A percentile compares a stretch with the other conserved stretches of the same genome.
Evolutionary conservation across 140 eudicot genomes (phyloP).

Genomic region (Oenanthe javanica): DNA sequence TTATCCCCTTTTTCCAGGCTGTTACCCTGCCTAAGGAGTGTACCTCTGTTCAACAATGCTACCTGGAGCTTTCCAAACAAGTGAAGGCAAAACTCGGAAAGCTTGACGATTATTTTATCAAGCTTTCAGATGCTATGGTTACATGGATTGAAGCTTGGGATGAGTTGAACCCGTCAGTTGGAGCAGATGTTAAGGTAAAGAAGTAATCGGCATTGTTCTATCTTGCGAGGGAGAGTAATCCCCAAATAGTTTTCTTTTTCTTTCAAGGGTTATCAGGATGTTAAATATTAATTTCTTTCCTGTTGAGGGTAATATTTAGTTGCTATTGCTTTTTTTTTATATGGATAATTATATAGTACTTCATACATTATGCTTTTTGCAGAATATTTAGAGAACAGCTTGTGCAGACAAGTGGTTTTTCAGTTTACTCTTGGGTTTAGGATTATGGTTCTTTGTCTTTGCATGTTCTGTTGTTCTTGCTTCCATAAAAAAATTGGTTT

Average conservation of each 20-base stretch:
- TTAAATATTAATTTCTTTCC: background rate
- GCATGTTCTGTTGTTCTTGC: too few species aligned
- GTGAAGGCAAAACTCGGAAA: constrained; percentile 48
- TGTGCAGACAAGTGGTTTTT: background rate
- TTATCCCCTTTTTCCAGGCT: constrained; percentile 46
- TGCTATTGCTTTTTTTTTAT: background rate
- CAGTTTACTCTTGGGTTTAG: background rate
- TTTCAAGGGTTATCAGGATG: background rate
- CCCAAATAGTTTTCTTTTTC: background rate
- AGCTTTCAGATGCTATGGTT: constrained; percentile 55
- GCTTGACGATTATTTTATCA: constrained; percentile 41
- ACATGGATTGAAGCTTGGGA: constrained; percentile 66
- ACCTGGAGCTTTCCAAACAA: constrained; percentile 46
- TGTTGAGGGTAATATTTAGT: background rate
- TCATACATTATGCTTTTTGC: background rate
- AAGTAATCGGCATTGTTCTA: background rate
- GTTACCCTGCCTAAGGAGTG: constrained; percentile 42
- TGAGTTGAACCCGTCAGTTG: constrained; percentile 38
- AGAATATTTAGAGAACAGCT: background rate
- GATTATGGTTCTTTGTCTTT: background rate
- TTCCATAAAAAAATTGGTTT: too few species aligned
- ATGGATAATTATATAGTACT: background rate
- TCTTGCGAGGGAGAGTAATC: background rate
- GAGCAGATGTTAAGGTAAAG: constrained; percentile 19
- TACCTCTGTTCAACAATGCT: constrained; percentile 51